Conservation (phyloP, 768 basidiomycete species). For the Naganishia antarctica region DNA sequence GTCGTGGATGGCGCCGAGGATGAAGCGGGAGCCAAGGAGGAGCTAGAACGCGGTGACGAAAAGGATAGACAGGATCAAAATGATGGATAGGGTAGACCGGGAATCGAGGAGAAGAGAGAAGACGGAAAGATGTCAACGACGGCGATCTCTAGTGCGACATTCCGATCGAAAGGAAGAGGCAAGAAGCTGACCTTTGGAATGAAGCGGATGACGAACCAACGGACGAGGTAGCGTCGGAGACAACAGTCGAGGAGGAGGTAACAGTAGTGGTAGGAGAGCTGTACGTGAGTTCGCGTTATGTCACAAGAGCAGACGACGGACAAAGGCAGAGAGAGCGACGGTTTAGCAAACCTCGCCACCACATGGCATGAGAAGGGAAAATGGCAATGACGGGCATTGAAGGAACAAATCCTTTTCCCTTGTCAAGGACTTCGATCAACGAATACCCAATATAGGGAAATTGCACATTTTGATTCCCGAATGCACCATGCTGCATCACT, state of each 20-base stretch:
- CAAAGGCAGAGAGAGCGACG: neutral
- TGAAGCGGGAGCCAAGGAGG: conserved; percentile 1
- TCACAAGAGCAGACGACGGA: neutral
- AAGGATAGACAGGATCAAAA: conserved; percentile 4
- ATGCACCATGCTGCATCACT: too few relatives aligned
- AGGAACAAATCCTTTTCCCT: too few relatives aligned
- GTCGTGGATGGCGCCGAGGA: conserved; percentile 1
- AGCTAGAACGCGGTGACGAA: conserved; percentile 15
- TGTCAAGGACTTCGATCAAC: too few relatives aligned
- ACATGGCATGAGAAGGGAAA: too few relatives aligned
- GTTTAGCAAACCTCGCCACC: conserved; percentile 16
- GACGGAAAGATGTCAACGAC: neutral
- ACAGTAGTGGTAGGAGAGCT: neutral
- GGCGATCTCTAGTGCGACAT: neutral
- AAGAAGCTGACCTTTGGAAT: conserved; percentile 9
- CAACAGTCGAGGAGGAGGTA: conserved; percentile 8
- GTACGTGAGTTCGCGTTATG: neutral
- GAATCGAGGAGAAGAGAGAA: neutral
- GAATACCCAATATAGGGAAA: too few relatives aligned
- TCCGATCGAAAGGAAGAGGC: neutral
- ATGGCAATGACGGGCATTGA: too few relatives aligned
- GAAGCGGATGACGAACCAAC: neutral
- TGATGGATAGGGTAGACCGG: neutral
- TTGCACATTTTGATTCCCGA: too few relatives aligned
- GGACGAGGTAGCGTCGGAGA: neutral